phyloP scores from a whole-genome alignment of 1,284 basidiomycete species.

The Cystobasidium pallidum region DNA sequence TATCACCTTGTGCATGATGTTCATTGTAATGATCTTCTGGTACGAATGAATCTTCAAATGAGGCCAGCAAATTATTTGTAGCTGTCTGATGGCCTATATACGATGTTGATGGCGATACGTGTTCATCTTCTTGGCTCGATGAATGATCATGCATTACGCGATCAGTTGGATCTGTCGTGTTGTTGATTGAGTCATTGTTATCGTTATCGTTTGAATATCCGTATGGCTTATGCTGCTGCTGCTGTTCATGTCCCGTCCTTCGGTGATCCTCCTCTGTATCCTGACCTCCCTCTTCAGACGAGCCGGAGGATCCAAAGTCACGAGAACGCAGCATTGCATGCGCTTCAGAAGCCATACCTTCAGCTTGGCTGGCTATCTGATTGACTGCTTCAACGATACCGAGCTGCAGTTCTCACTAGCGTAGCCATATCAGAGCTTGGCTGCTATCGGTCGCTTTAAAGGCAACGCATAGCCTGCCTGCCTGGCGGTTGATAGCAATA shows the following conservation, averaged over 20 bases:
- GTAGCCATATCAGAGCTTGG: no score
- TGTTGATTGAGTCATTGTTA: slow-evolving; percentile 14
- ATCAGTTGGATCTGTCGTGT: slow-evolving; percentile 18
- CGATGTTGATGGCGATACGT: neutral
- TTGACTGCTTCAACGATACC: no score
- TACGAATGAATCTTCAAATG: slow-evolving; percentile 44
- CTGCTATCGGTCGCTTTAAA: neutral
- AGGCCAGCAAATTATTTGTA: slow-evolving; percentile 32
- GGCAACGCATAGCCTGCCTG: neutral
- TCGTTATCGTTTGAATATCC: slow-evolving; percentile 5
- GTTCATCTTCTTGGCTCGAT: slow-evolving; percentile 9
- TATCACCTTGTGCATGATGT: neutral
- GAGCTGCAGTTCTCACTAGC: no score
- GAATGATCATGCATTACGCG: neutral
- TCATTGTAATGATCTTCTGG: slow-evolving; percentile 11
- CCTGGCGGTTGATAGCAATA: no score
- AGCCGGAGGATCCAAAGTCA: slow-evolving; percentile 43
- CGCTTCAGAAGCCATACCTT: slow-evolving; percentile 29
- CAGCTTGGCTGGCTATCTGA: slow-evolving; percentile 6
- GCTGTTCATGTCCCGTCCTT: neutral
- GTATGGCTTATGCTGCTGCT: neutral
- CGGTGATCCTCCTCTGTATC: neutral
- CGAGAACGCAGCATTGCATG: slow-evolving; percentile 40
- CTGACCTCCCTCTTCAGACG: slow-evolving; percentile 27
- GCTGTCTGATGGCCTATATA: slow-evolving; percentile 38